Evolutionary conservation across 2,329 filamentous ascomycete genomes (phyloP).

Genomic region (Colletotrichum lupini): DNA sequence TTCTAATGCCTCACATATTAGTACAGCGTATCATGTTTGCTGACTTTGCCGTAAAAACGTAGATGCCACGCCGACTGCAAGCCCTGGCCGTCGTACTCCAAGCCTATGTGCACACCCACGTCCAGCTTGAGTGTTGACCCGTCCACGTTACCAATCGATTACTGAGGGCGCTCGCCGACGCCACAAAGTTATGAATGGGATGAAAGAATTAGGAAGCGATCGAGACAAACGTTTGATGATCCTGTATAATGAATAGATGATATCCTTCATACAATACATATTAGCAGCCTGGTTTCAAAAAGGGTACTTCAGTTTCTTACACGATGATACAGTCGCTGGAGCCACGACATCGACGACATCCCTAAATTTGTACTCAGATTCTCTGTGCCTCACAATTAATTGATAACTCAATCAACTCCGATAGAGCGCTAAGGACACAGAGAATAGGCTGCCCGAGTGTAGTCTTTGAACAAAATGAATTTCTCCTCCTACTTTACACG

Average conservation of each 20-base stretch:
- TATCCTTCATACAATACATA: neutral
- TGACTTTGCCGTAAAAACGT: neutral
- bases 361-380: neutral
- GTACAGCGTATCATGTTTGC: constrained; percentile 31
- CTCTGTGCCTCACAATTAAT: neutral
- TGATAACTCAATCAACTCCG: neutral
- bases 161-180: neutral
- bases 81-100: constrained; percentile 36
- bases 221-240: neutral
- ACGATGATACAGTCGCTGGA: neutral
- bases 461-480: constrained; percentile 34
- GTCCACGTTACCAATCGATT: neutral
- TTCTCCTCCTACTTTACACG: constrained; percentile 35
- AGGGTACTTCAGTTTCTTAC: neutral
- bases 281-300: neutral
- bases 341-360: neutral
- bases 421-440: no score
- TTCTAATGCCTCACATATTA: neutral
- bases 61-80: constrained; percentile 33
- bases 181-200: neutral
- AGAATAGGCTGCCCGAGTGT: neutral
- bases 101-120: constrained; percentile 34
- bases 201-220: neutral
- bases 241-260: neutral
- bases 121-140: neutral